phyloP scores from a whole-genome alignment of 192 early-diverging fungal species.

The Funneliformis mosseae region DNA sequence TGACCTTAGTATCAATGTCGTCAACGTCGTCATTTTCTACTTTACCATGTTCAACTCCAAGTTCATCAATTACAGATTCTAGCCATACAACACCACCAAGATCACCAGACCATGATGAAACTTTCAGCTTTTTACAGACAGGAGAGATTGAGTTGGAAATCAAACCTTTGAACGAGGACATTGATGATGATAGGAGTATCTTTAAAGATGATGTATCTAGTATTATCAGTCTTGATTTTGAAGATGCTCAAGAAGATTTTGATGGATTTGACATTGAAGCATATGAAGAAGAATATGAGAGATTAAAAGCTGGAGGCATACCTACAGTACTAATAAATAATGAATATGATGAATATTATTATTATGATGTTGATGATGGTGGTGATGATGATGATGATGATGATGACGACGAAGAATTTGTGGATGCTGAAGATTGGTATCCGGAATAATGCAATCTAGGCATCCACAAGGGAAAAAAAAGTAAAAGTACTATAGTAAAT shows the following conservation, averaged over 20 bases:
- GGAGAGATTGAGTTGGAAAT: not conserved
- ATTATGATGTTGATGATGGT: slow-evolving; percentile 12
- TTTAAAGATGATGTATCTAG: slow-evolving; percentile 11
- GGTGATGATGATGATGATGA: slow-evolving; percentile 25
- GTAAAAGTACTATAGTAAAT: not conserved
- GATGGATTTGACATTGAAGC: not conserved
- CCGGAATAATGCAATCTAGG: not conserved
- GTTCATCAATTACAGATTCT: not conserved
- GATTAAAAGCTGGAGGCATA: not conserved
- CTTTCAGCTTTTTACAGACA: not conserved
- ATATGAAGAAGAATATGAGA: slow-evolving; percentile 5
- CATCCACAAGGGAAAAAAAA: not conserved
- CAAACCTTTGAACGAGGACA: not conserved
- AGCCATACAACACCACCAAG: not conserved
- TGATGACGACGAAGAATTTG: slow-evolving; percentile 24
- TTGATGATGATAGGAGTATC: not conserved
- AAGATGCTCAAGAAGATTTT: not conserved
- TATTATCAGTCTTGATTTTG: not conserved
- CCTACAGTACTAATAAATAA: not conserved
- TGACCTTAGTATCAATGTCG: not conserved
- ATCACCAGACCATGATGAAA: not conserved
- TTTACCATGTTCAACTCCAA: not conserved
- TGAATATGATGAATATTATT: slow-evolving; percentile 18
- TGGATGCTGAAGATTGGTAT: slow-evolving; percentile 16
- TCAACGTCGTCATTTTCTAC: slow-evolving; percentile 18